These are phyloP conservation scores for Cercophora scortea DNA, from an alignment of 495 filamentous ascomycete species.

Conservation along the genomic window DNA sequence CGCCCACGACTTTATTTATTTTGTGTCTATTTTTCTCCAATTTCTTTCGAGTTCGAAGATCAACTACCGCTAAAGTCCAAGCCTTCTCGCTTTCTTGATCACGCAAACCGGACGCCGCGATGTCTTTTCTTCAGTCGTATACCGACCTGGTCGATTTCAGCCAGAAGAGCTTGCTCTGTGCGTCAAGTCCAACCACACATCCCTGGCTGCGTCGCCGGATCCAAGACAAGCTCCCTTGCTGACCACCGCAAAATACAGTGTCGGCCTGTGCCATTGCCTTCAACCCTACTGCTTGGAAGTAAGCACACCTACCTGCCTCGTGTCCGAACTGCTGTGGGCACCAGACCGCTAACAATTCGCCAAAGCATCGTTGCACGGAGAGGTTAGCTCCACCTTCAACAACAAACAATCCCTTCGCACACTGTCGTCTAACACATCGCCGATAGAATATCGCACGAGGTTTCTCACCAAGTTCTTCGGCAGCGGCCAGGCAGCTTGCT, in stretches of 20 bases:
- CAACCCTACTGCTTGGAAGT: conserved; percentile 81
- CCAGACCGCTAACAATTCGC: neutral
- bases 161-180: conserved; percentile 59
- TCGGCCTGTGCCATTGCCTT: conserved; percentile 61
- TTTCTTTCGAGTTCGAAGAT: too few species aligned
- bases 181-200: conserved; percentile 13
- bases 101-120: conserved; percentile 12
- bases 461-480: conserved; percentile 81
- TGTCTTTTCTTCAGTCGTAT: conserved; percentile 18
- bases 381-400: conserved; percentile 39
- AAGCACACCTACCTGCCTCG: conserved; percentile 17
- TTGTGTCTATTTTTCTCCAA: neutral
- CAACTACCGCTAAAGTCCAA: too few species aligned
- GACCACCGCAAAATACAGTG: conserved; percentile 38
- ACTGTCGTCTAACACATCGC: conserved; percentile 4
- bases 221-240: neutral
- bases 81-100: too few species aligned
- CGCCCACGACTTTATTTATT: neutral
- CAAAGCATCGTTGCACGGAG: conserved; percentile 56
- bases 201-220: neutral
- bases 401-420: neutral
- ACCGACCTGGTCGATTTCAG: conserved; percentile 50
- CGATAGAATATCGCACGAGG: conserved; percentile 80
- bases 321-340: neutral
- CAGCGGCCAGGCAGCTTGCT: conserved; percentile 76